These are phyloP conservation scores for Micromonas commoda DNA, from an alignment of 139 green algal species.

Conservation along the genomic window DNA sequence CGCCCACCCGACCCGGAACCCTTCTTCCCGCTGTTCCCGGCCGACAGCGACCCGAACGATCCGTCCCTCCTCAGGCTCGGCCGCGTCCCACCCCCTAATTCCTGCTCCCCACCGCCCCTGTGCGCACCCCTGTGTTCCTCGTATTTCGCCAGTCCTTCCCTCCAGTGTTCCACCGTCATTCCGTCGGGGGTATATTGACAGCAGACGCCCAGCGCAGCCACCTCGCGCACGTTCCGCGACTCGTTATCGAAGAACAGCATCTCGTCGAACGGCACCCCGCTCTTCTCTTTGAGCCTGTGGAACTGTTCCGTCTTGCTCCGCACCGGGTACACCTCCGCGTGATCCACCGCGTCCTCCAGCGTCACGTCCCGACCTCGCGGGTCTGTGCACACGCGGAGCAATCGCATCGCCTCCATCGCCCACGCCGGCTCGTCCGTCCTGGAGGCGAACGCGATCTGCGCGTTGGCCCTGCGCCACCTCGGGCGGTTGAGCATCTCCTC, in stretches of 20 bases:
- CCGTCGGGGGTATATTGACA: constrained; percentile 49
- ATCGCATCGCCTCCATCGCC: not conserved
- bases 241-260: constrained; percentile 55
- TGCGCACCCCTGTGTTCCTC: too few species aligned
- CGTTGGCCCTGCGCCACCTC: too few species aligned
- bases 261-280: constrained; percentile 49
- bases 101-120: too few species aligned
- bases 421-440: not conserved
- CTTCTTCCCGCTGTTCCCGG: too few species aligned
- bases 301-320: constrained; percentile 59
- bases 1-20: too few species aligned
- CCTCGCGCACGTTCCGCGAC: constrained; percentile 42
- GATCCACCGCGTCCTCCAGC: not conserved
- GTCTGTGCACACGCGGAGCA: not conserved
- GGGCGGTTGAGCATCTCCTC: not conserved
- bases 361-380: not conserved
- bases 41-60: too few species aligned
- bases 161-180: too few species aligned
- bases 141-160: too few species aligned
- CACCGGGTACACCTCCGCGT: too few species aligned
- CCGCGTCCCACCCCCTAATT: too few species aligned
- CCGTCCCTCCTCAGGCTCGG: too few species aligned
- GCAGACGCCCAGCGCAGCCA: constrained; percentile 36
- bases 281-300: constrained; percentile 48
- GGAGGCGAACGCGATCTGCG: constrained; percentile 23